These are phyloP conservation scores for Creolimax fragrantissima DNA, from an alignment of 78 protist species.

Conservation along the genomic window DNA sequence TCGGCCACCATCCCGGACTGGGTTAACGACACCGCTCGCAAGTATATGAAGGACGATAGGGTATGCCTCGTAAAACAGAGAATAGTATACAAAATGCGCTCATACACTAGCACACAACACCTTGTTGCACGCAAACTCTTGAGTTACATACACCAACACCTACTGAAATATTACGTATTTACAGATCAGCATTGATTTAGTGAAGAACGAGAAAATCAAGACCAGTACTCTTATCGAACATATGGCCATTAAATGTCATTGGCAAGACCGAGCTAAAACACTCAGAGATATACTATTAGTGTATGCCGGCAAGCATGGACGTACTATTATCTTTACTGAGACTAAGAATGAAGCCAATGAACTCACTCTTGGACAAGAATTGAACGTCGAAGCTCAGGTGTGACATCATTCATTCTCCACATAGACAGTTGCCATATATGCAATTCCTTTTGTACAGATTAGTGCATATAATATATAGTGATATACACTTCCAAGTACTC, in stretches of 20 bases:
- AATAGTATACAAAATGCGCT: no score
- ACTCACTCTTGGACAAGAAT: background rate
- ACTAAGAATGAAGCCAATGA: constrained; percentile 24
- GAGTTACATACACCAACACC: no score
- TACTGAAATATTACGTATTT: no score
- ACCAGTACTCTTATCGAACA: background rate
- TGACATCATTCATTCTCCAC: no score
- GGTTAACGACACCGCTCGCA: constrained; percentile 49
- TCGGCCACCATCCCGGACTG: constrained; percentile 97
- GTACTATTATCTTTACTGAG: background rate
- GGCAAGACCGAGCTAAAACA: background rate
- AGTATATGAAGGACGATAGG: background rate
- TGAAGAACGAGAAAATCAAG: background rate
- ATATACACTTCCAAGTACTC: no score
- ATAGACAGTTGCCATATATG: no score
- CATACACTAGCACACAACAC: no score
- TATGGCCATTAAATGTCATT: constrained; percentile 8
- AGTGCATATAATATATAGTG: no score
- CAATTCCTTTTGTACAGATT: no score
- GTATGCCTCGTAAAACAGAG: no score
- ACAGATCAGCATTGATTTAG: background rate
- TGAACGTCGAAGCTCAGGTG: background rate
- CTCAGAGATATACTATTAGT: background rate
- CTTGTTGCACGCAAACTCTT: no score
- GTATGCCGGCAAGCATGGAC: constrained; percentile 5